Evolutionary conservation across 1,284 basidiomycete genomes (phyloP), one percentile per base, ranked within the genome.

Genomic region (Cryptococcus depauperatus): DNA sequence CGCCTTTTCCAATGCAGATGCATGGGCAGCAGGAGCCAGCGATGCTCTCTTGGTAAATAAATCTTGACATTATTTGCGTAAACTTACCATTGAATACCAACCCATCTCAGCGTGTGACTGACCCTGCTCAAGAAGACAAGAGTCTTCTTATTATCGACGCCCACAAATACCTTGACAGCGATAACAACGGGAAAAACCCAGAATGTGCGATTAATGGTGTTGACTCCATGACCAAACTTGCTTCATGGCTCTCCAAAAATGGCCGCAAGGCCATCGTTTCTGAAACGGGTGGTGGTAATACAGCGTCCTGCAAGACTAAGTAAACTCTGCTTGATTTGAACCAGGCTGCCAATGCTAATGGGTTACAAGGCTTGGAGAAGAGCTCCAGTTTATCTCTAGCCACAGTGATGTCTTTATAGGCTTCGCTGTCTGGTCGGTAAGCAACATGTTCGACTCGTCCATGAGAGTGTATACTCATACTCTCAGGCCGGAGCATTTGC

Each of bases 151-250:
- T 81, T 56, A 76, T 81, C 54, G 79, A 81, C 73, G 77, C 79
- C 4, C 78, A 80, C 72, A 76, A 79, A 64, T 81, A 80, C 64
- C 75, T 79, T 50, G 79, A 81, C 61, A 70, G 68, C 43, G 78
- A 79, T 61, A 77, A 78, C 61, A 76, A 74, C 33, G 79, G 79
- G 39, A 79, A 76, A 4, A 73, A 75, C 56, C 53, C 73, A 10
- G 76, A 50, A 73, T 70, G 68, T 50, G 49, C 74, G 52, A 73
- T 71, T 35, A 78, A 75, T 62, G 78, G 77, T 51, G 71, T 77
- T 30, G 65, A 68, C 44, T 71, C 75, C 8, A 60, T 78, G 46
- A 66, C 68, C 29, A 72, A 70, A 13, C 72, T 80, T 18, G 72
- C 74, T 29, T 55, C 55, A 33, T 80, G 73, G 70, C 68, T 80